A percentile compares a stretch with the other conserved stretches of the same genome.
Conservation (phyloP, 345 rosid genomes). For the Corchorus capsularis region DNA sequence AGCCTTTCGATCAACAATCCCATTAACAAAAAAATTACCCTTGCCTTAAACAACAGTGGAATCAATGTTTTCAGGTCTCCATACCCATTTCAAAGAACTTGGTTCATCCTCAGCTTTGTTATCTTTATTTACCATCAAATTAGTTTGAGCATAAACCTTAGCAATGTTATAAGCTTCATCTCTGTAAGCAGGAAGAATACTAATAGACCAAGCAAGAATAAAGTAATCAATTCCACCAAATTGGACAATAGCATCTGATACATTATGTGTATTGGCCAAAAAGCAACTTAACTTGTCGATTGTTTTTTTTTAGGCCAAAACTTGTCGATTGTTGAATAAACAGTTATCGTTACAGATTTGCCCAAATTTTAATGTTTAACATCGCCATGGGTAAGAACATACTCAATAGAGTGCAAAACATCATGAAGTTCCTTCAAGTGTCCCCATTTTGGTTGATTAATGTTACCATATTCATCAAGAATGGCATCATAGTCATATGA, state of each 20-base stretch:
- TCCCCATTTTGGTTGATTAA: slow-evolving; percentile 82
- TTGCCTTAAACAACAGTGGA: slow-evolving; percentile 33
- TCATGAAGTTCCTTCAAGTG: slow-evolving; percentile 72
- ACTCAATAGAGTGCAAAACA: slow-evolving; percentile 54
- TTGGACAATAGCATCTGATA: slow-evolving; percentile 43
- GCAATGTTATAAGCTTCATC: slow-evolving; percentile 65
- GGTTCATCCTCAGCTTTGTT: slow-evolving; percentile 35
- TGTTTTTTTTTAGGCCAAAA: no score
- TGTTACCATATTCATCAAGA: slow-evolving; percentile 57
- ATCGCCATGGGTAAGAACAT: slow-evolving; percentile 54
- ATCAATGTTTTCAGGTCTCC: slow-evolving; percentile 56
- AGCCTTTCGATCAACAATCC: slow-evolving; percentile 58
- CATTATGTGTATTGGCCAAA: slow-evolving; percentile 45
- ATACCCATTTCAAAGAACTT: slow-evolving; percentile 44
- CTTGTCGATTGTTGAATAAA: no score
- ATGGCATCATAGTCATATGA: slow-evolving; percentile 67
- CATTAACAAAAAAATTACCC: slow-evolving; percentile 30
- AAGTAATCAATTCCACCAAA: slow-evolving; percentile 43
- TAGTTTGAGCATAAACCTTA: slow-evolving; percentile 60
- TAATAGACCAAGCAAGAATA: slow-evolving; percentile 76
- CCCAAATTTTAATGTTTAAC: slow-evolving; percentile 37
- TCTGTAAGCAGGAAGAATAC: slow-evolving; percentile 61
- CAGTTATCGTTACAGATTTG: slow-evolving; percentile 47
- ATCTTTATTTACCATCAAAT: slow-evolving; percentile 35
- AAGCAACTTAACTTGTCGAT: slow-evolving; percentile 51